These are phyloP conservation scores for Leptographium lundbergii DNA, from an alignment of 2,329 filamentous ascomycete species.

Conservation along the genomic window DNA sequence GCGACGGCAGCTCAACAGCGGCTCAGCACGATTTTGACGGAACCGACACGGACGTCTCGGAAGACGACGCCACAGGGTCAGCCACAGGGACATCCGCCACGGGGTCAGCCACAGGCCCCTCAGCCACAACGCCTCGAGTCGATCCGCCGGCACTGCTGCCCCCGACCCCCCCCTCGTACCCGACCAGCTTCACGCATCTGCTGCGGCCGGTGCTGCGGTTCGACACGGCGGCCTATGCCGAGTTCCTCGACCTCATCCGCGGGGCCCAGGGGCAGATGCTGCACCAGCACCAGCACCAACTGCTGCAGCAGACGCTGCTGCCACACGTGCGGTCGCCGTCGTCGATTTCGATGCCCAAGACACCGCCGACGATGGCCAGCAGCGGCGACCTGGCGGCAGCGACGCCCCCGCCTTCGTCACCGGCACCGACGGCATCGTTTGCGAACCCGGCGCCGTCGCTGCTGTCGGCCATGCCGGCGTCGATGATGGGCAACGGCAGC, in stretches of 20 bases:
- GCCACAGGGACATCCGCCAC: too few species aligned
- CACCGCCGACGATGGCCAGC: conserved; percentile 30
- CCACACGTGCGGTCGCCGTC: conserved; percentile 53
- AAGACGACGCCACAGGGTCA: too few species aligned
- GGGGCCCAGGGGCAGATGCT: conserved; percentile 31
- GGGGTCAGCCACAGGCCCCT: too few species aligned
- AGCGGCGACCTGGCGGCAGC: conserved; percentile 30
- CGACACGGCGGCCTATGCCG: conserved; percentile 69
- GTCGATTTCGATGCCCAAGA: conserved; percentile 11
- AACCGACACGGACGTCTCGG: too few species aligned
- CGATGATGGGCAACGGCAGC: too few species aligned
- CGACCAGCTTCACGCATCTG: conserved; percentile 67
- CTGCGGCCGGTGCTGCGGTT: conserved; percentile 72
- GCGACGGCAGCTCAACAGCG: too few species aligned
- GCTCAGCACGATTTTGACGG: too few species aligned
- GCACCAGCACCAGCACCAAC: conserved; percentile 8
- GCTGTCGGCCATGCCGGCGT: not conserved
- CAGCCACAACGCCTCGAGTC: too few species aligned
- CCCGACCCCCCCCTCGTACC: conserved; percentile 38
- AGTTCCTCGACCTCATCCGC: conserved; percentile 68
- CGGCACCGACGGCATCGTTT: conserved; percentile 26
- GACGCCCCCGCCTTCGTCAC: conserved; percentile 25
- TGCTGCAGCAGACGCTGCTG: conserved; percentile 28
- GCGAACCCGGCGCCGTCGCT: conserved; percentile 18
- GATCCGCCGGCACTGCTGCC: not conserved